These are phyloP conservation scores for Hemisphaericaspora nanyangensis DNA, from an alignment of 805 yeast species.

Conservation along the genomic window DNA sequence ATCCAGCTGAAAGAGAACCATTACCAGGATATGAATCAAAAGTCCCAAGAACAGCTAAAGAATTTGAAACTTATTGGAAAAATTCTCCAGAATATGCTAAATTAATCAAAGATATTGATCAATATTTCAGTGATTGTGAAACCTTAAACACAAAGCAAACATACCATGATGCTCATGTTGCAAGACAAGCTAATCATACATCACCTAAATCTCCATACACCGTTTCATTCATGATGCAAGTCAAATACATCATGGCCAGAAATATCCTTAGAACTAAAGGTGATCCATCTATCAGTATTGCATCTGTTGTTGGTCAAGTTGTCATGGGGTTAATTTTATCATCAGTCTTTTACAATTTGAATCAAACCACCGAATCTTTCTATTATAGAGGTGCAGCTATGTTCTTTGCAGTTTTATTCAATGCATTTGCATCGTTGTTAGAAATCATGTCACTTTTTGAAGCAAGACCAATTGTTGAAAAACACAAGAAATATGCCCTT, in stretches of 20 bases:
- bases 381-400: slow-evolving; percentile 62
- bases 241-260: slow-evolving; percentile 49
- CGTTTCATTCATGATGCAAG: slow-evolving; percentile 46
- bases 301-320: slow-evolving; percentile 49
- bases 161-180: slow-evolving; percentile 22
- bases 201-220: slow-evolving; percentile 33
- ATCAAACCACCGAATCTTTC: slow-evolving; percentile 49
- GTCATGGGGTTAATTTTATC: slow-evolving; percentile 59
- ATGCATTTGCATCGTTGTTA: slow-evolving; percentile 57
- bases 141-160: slow-evolving; percentile 12
- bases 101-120: slow-evolving; percentile 40
- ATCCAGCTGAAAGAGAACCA: slow-evolving; percentile 55
- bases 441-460: slow-evolving; percentile 58
- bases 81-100: slow-evolving; percentile 47
- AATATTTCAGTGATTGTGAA: slow-evolving; percentile 28
- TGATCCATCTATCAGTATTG: slow-evolving; percentile 52
- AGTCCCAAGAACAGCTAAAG: slow-evolving; percentile 54
- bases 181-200: slow-evolving; percentile 39
- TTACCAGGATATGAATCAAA: slow-evolving; percentile 46
- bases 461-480: slow-evolving; percentile 61
- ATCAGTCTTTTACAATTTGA: slow-evolving; percentile 53
- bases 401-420: slow-evolving; percentile 58
- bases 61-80: slow-evolving; percentile 59
- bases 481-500: slow-evolving; percentile 68
- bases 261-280: slow-evolving; percentile 52